Evolutionary conservation across 2,329 filamentous ascomycete species (phyloP).

Genomic region (Penicillium rolfsii): DNA sequence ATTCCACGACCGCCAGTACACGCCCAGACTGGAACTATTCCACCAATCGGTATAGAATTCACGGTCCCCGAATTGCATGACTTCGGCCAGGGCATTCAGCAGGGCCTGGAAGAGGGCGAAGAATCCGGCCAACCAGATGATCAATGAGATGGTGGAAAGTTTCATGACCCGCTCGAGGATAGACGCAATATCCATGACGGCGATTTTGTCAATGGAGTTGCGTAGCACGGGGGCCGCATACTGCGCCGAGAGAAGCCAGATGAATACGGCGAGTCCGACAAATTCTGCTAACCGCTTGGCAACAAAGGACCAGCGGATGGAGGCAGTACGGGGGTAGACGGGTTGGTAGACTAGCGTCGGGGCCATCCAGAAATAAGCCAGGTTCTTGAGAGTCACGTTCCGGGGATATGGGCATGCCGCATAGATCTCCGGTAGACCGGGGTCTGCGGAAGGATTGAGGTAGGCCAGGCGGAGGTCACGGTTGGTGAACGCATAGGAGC

Average conservation of each 20-base stretch:
- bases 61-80: conserved; percentile 87
- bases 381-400: conserved; percentile 86
- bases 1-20: conserved; percentile 97
- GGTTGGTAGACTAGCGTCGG: conserved; percentile 97
- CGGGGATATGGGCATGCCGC: conserved; percentile 79
- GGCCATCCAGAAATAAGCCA: conserved; percentile 97
- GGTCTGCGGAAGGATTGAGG: conserved; percentile 72
- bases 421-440: conserved; percentile 80
- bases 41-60: conserved; percentile 98
- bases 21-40: conserved; percentile 84
- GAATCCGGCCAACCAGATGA: conserved; percentile 97
- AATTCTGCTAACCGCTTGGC: conserved; percentile 79
- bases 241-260: conserved; percentile 93
- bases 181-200: conserved; percentile 74
- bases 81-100: conserved; percentile 86
- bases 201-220: conserved; percentile 88
- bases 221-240: conserved; percentile 87
- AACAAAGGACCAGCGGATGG: conserved; percentile 86
- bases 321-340: conserved; percentile 82
- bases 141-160: conserved; percentile 88
- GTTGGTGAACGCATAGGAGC: conserved; percentile 95
- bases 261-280: conserved; percentile 77
- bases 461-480: conserved; percentile 90
- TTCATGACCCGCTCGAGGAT: conserved; percentile 92
- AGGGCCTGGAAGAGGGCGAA: conserved; percentile 94